Base-by-base conservation (phyloP, 2,329 filamentous ascomycete species). In the Blastomyces silverae region DNA sequence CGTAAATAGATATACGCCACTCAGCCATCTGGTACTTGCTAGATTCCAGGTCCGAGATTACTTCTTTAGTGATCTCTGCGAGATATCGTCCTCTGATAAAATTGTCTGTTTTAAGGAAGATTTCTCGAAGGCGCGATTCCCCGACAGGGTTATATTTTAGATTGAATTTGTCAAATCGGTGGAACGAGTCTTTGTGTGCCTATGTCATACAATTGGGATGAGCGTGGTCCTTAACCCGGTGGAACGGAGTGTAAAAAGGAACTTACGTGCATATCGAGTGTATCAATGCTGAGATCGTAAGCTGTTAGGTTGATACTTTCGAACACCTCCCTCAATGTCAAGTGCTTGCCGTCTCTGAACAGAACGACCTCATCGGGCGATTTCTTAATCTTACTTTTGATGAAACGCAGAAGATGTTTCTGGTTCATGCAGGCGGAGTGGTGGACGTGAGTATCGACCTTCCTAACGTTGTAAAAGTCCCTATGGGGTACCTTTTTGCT, bases 301-400 rank as follows among this genome's bases (percentile, higher is more conserved):
- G 94, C 94, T 5, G 93, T 97, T 71, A 99, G 81, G 68, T 96
- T 96, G 80, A 99, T 96, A 78, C 92, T 96, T 72, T 96, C 89
- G 76, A 99, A 99, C 0, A 99, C 94, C 78, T 99, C 91, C 65
- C 86, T 87, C 66, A 99, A 79, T 0, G 94, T 97, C 70, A 99
- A 81, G 76, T 96, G 87, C 76, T 93, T 96, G 66, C 90, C 93
- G 76, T 99, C 94, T 73, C 94, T 86, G 76, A 87, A 95, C 56
- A 99, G 84, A 7, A 99, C 94, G 42, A 94, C 87, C 79, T 99
- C 94, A 72, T 97, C 90, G 0, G 92, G 92, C 22, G 86, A 94
- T 78, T 96, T 99, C 84, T 97, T 97, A 91, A 99, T 97, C 80
- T 99, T 99, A 79, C 92, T 96, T 79, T 99, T 99, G 81, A 99